Percentiles rank a stretch among this genome's conserved stretches.
Conservation (phyloP, 306 rosid species). For the Clitoria ternatea region DNA sequence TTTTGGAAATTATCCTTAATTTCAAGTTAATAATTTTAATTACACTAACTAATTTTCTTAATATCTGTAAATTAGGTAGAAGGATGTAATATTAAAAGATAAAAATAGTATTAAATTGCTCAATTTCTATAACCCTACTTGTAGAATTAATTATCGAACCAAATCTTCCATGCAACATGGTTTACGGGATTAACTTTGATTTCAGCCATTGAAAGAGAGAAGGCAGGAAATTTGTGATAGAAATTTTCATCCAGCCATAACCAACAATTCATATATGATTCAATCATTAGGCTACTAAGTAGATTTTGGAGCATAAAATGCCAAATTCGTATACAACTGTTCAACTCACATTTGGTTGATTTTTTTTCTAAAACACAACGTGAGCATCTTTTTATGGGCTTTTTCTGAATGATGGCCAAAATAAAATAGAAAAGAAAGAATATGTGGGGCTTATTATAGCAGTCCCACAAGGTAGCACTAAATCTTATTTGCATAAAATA, state of each 20-base stretch:
- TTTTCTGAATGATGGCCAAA: not conserved
- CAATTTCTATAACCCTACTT: too few species aligned
- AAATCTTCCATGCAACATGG: too few species aligned
- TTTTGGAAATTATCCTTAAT: too few species aligned
- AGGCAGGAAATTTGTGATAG: not conserved
- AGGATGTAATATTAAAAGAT: too few species aligned
- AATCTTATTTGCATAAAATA: slow-evolving; percentile 28
- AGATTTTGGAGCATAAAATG: slow-evolving; percentile 32
- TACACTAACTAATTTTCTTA: too few species aligned
- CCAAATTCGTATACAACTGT: slow-evolving; percentile 40
- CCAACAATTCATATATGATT: slow-evolving; percentile 3
- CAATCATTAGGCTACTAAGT: slow-evolving; percentile 37
- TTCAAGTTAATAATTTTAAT: too few species aligned
- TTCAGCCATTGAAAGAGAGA: not conserved
- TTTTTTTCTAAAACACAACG: not conserved
- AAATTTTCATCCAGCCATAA: slow-evolving; percentile 18
- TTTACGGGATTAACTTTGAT: not conserved
- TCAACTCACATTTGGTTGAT: slow-evolving; percentile 2
- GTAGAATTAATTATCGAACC: too few species aligned
- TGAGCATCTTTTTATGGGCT: not conserved
- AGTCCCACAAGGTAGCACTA: slow-evolving; percentile 33
- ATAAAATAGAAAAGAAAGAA: not conserved
- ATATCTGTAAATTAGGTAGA: too few species aligned
- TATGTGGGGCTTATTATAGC: not conserved
- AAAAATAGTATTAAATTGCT: too few species aligned